phyloP scores from a whole-genome alignment of 192 early-diverging fungal genomes.

The Diversispora epigaea region DNA sequence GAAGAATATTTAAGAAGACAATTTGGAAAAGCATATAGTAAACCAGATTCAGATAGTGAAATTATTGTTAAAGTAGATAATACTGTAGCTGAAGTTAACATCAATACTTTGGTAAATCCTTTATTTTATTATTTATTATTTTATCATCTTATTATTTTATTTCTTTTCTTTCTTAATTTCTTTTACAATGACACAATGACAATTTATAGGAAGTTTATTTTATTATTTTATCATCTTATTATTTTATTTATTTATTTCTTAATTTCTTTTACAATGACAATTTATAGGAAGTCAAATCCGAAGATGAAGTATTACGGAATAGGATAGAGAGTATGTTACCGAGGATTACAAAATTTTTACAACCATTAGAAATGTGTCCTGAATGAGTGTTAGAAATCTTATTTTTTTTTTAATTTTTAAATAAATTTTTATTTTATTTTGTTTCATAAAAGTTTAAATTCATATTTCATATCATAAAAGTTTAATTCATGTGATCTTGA shows the following conservation, averaged over 20 bases:
- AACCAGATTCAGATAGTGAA: constrained; percentile 22
- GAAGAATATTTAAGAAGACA: constrained; percentile 13
- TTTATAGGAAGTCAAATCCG: constrained; percentile 18
- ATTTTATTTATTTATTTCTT: neutral
- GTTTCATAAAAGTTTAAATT: no score
- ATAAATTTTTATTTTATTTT: no score
- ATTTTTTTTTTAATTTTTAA: no score
- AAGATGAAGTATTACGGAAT: constrained; percentile 13
- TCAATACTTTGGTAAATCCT: constrained; percentile 18
- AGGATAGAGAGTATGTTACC: constrained; percentile 2
- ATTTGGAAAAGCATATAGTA: constrained; percentile 16
- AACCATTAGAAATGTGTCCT: constrained; percentile 10
- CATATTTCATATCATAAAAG: no score
- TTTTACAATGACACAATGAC: no score
- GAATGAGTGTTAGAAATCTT: neutral
- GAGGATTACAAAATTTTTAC: constrained; percentile 4
- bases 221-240: no score
- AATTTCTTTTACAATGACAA: neutral
- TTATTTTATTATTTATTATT: neutral
- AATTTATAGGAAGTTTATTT: constrained; percentile 20
- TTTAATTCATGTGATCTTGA: no score
- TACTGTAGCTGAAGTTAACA: constrained; percentile 13
- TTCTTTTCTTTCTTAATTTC: no score
- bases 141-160: no score
- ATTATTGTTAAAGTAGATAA: constrained; percentile 20